Evolutionary conservation across 1,139 yeast genomes (phyloP), one percentile per base, ranked within the genome.

Genomic region (Saccharomyces hybrid): DNA sequence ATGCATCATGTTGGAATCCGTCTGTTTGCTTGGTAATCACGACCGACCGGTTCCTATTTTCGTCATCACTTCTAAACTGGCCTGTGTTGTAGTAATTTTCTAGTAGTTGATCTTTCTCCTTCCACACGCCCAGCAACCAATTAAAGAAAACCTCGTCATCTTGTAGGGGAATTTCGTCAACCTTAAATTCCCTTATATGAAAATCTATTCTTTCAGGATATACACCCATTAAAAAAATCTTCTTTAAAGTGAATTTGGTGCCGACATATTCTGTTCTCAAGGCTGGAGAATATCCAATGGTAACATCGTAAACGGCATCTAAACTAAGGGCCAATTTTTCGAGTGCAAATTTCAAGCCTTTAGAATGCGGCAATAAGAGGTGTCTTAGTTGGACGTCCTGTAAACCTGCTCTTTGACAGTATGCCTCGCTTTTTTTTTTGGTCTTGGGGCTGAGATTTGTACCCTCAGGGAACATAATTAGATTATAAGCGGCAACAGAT

Each of bases 391-490:
- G 38, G 16, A 32, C 38, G 1, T 78, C 78, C 42, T 60, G 62
- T 50, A 72, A 67, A 20, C 77, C 76, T 44, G 75, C 70, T 59
- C 82, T 78, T n/a, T 70, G 71, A 27, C 86, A 84, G 69, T 74
- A 91, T 14, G 70, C 75, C 23, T 74, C 75, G 1, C 90, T 81
- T 56, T 80, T 79, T 8, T 65, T 73, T 50, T 79, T 76, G 4
- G 96, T 88, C 59, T 80, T 78, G 13, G 75, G 75, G 42, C 93
- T 83, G 56, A 87, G 74, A 51, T 89, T 93, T 0, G 98, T 91
- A 2, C 98, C 98, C 70, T 91, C 98, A 0, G 98, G 98, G 70
- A 84, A 91, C 42, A 91, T 70, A 26, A 89, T 70, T 54, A 91
- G 2, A 28, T 28, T 48, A 27, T 48, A 48, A 26, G 41, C 50